Base-by-base conservation (phyloP, 1,139 yeast species). In the Fermentozyma sake region DNA sequence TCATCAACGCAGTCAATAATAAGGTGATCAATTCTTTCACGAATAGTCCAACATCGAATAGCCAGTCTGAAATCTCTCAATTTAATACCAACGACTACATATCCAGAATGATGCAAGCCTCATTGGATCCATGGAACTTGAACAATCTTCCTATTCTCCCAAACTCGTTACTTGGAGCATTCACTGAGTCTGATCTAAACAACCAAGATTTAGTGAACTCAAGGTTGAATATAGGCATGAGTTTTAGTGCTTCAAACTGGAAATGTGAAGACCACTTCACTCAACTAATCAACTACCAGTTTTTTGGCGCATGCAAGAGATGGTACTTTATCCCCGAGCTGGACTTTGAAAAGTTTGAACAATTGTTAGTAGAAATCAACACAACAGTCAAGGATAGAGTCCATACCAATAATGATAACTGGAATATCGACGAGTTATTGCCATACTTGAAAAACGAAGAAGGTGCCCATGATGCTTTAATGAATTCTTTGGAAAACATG, bases 241-340 rank as follows among this genome's bases (percentile, higher is more conserved):
- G 81, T 13, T 80, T 78, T 43, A 72, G 87, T 23, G 65, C 81
- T 2, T 76, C 77, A 34, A 73, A 80, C 40, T 87, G 95, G 95
- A 68, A 65, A 30, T 60, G 73, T 30, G 93, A 82, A 44, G 95
- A 85, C 42, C 91, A 81, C 41, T 79, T 77, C 48, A 60, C 87
- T 1, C 82, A 81, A 34, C 58, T 72, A 7, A 62, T 76, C 15
- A 80, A 79, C 46, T 83, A 72, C 42, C 84, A 77, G 37, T 83
- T 81, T 41, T 53, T 72, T 30, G 95, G 95, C 6, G 79, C 79
- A 4, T 57, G 71, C 14, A 79, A 77, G 45, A 58, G 79, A n/a
- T 83, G 95, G 94, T 84, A 80, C 43, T 76, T 86, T 23, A 71
- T 87, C 12, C 80, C 91, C 0, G 86, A 83, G n/a, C 61, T 62